These are phyloP conservation scores for Cutaneotrichosporon daszewskae DNA, from an alignment of 1,284 basidiomycete species.

Conservation along the genomic window DNA sequence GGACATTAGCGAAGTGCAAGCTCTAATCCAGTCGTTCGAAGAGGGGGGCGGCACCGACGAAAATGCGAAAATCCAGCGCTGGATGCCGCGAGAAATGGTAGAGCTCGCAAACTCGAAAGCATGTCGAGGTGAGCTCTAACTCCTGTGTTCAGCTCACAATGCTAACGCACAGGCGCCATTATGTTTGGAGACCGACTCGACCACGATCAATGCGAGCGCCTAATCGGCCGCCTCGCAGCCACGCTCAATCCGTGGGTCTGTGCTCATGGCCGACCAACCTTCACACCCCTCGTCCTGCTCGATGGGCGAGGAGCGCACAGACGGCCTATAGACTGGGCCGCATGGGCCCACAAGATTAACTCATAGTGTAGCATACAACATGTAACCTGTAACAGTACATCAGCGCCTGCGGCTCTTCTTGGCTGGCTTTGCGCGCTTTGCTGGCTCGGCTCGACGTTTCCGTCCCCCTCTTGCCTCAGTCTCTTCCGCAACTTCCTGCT, in stretches of 20 bases:
- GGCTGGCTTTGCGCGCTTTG: background rate
- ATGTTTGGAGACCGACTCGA: constrained; percentile 89
- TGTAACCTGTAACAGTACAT: too few species aligned
- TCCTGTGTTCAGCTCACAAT: too few species aligned
- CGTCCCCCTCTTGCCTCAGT: constrained; percentile 3
- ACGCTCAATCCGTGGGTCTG: constrained; percentile 86
- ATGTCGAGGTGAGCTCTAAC: constrained; percentile 75
- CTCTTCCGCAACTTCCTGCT: constrained; percentile 11
- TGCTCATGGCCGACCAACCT: constrained; percentile 66
- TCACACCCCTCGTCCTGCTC: constrained; percentile 42
- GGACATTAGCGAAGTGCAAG: constrained; percentile 29
- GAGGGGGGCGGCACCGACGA: constrained; percentile 24
- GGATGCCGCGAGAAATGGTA: constrained; percentile 70
- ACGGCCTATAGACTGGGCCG: constrained; percentile 23
- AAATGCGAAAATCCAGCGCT: constrained; percentile 58
- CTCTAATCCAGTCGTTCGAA: constrained; percentile 20
- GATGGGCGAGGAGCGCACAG: background rate
- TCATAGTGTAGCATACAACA: too few species aligned
- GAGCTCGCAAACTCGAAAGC: constrained; percentile 87
- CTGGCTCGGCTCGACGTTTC: background rate
- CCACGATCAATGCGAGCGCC: constrained; percentile 60
- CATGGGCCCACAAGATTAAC: constrained; percentile 1
- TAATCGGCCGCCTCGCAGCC: constrained; percentile 62
- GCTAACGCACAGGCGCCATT: constrained; percentile 64
- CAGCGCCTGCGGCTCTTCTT: constrained; percentile 1